Evolutionary conservation across 192 early-diverging fungal genomes (phyloP), one percentile per base, ranked within the genome.

Genomic region (Phycomyces blakesleeanus): DNA sequence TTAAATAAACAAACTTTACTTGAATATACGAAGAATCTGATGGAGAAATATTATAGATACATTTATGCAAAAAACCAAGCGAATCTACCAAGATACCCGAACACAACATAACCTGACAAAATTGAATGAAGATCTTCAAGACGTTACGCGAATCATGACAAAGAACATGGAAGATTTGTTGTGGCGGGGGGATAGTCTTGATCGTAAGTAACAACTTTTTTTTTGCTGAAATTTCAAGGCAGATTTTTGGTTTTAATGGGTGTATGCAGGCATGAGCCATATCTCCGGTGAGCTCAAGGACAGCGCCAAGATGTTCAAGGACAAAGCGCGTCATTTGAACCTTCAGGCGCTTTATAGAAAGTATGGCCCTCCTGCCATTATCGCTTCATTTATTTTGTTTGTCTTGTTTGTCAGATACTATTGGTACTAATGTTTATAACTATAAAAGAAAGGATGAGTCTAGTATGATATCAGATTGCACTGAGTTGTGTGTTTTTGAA

Each of bases 21-120:
- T 14, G 40, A 14, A 41, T 41, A 6, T 41, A 14, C 14, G 40
- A 14, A 41, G 8, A 10, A 10, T 10, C 8, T 41, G 40, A 10
- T 10, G 40, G 40, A 14, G 14, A 6, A 34, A n/a, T 54, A 22
- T 16, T 11, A 15, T 70, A 91, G 95, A 97, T 78, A 96, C 92
- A 5, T 98, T 94, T 72, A 98, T 98, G 74, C 96, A 98, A 78
- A 97, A 98, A 69, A 93, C 92, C 50, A 97, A 97, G 79, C 88
- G 91, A 62, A 86, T 94, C 59, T 98, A 95, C 78, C 92, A 97
- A 73, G 94, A 98, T 76, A 90, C 91, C 56, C 85, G 94, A 59
- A 93, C 95, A 21, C 91, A 94, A 74, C 81, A 86, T 49, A 96
- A 98, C 71, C 63, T 98, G 69, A 81, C 90, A 60, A 95, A 93